These are phyloP conservation scores for Pseudopediastrum boryanum DNA, from an alignment of 139 green algal genomes.

Conservation along the genomic window DNA sequence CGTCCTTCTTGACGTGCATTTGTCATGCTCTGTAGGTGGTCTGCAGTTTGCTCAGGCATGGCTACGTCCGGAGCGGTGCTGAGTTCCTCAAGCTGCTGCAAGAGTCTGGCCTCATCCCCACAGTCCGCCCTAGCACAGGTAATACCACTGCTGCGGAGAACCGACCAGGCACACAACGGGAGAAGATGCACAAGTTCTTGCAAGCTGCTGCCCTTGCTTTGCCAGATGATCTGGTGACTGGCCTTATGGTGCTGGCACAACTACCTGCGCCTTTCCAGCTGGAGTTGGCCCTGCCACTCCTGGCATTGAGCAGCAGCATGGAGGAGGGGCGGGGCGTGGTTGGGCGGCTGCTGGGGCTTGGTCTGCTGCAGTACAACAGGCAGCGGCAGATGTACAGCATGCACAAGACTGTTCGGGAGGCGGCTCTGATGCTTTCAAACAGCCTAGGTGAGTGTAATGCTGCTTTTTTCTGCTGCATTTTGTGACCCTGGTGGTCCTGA, in stretches of 20 bases:
- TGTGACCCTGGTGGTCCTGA: too few species aligned
- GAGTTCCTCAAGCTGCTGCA: too few species aligned
- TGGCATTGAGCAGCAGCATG: slow-evolving; percentile 16
- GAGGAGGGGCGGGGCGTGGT: slow-evolving; percentile 21
- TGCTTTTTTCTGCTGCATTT: too few species aligned
- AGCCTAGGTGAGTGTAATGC: slow-evolving; percentile 14
- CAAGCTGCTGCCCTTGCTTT: slow-evolving; percentile 18
- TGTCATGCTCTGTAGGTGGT: too few species aligned
- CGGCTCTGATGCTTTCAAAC: slow-evolving; percentile 23
- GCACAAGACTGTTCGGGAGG: slow-evolving; percentile 22
- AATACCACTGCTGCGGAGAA: too few species aligned
- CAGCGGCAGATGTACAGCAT: slow-evolving; percentile 30
- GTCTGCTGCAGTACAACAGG: slow-evolving; percentile 19
- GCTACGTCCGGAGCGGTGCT: too few species aligned
- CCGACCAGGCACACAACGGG: too few species aligned
- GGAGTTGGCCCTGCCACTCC: slow-evolving; percentile 21
- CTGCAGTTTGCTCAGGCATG: too few species aligned
- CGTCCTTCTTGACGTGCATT: too few species aligned
- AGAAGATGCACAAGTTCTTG: slow-evolving; percentile 2
- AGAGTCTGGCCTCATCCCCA: too few species aligned
- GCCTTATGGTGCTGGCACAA: slow-evolving; percentile 29
- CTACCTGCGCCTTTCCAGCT: slow-evolving; percentile 27
- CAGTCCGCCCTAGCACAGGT: too few species aligned
- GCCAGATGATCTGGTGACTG: slow-evolving; percentile 30
- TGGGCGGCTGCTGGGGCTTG: slow-evolving; percentile 29